These are phyloP conservation scores for Alternaria panax DNA, from an alignment of 2,329 filamentous ascomycete species.

Conservation along the genomic window DNA sequence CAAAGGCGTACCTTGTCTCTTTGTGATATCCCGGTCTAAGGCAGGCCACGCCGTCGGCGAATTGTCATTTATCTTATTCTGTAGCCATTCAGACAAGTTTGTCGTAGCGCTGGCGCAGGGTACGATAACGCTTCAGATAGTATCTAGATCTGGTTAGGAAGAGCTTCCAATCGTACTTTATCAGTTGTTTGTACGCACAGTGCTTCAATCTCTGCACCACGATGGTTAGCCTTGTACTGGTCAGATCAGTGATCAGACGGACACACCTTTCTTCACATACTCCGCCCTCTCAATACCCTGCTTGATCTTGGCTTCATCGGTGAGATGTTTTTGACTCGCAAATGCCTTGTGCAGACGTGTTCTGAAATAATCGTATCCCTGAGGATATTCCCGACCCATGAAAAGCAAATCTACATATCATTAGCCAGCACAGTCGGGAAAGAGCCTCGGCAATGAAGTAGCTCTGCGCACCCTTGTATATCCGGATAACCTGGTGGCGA, in stretches of 20 bases:
- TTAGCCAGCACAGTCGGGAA: conserved; percentile 9
- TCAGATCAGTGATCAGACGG: neutral
- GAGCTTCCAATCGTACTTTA: neutral
- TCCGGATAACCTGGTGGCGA: conserved; percentile 77
- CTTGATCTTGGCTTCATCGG: conserved; percentile 76
- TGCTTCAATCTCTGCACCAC: conserved; percentile 79
- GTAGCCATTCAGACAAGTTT: conserved; percentile 29
- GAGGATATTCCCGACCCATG: conserved; percentile 84
- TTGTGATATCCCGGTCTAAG: conserved; percentile 35
- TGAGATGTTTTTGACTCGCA: conserved; percentile 72
- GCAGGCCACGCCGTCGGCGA: conserved; percentile 22
- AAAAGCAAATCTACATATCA: conserved; percentile 75
- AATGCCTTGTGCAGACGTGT: conserved; percentile 86
- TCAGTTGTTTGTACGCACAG: conserved; percentile 67
- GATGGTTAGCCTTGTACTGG: neutral
- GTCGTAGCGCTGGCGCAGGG: conserved; percentile 81
- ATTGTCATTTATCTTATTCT: neutral
- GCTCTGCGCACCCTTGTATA: conserved; percentile 78
- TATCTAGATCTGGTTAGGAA: conserved; percentile 64
- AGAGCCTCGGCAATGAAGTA: neutral
- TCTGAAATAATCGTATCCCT: conserved; percentile 83
- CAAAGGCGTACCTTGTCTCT: conserved; percentile 29
- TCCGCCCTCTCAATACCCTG: conserved; percentile 79
- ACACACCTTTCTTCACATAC: conserved; percentile 86
- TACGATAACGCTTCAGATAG: conserved; percentile 89